phyloP scores from a whole-genome alignment of 371 early-diverging fungal species.

The Apophysomyces variabilis region DNA sequence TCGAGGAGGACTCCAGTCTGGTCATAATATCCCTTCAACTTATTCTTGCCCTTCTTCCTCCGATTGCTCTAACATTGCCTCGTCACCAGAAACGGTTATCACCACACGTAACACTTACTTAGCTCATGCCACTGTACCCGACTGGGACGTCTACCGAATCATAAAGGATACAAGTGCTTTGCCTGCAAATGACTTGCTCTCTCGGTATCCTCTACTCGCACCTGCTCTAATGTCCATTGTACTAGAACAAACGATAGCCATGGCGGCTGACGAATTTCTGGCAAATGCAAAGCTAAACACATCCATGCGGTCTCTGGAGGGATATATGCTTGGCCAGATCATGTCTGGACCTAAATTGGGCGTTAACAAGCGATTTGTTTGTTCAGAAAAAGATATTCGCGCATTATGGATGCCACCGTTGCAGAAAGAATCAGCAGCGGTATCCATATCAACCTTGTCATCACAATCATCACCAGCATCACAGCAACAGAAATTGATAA shows the following conservation, averaged over 20 bases:
- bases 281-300: slow-evolving; percentile 28
- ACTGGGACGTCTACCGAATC: slow-evolving; percentile 22
- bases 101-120: slow-evolving; percentile 17
- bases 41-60: slow-evolving; percentile 9
- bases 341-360: slow-evolving; percentile 1
- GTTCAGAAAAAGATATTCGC: slow-evolving; percentile 6
- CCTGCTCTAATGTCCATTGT: slow-evolving; percentile 55
- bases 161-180: slow-evolving; percentile 7
- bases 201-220: slow-evolving; percentile 45
- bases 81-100: background rate
- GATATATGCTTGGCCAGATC: background rate
- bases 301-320: background rate
- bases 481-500: background rate
- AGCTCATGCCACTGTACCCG: slow-evolving; percentile 24
- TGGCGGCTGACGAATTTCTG: slow-evolving; percentile 41
- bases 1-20: slow-evolving; percentile 23
- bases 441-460: too few species aligned
- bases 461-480: too few species aligned
- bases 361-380: background rate
- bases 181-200: slow-evolving; percentile 19
- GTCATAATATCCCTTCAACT: slow-evolving; percentile 5
- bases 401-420: background rate
- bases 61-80: background rate
- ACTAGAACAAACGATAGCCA: slow-evolving; percentile 44
- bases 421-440: too few species aligned